Evolutionary conservation across 2,329 filamentous ascomycete species (phyloP), one percentile per base, ranked within the genome.

Genomic region (Ophiocordyceps sinensis): DNA sequence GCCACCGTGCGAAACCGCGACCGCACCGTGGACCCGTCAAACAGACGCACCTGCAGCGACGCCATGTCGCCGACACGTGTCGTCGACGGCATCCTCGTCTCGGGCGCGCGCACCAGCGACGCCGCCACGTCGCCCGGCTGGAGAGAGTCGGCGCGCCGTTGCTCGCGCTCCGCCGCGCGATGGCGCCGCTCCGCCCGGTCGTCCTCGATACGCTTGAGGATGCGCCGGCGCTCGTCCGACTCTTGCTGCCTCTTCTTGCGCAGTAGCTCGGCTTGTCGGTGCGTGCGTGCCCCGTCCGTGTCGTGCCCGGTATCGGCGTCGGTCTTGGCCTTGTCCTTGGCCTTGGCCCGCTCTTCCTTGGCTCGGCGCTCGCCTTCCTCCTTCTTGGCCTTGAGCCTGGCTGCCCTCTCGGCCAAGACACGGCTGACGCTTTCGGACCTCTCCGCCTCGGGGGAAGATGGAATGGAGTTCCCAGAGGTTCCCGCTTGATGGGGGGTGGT

Each of bases 21-120:
- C 34, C 86, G 77, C 15, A 95, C 73, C 2, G 79, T 87, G 11
- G 79, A 80, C 10, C 89, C 89, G 54, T 95, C 86, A 43, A 93
- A 83, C 0, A 94, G 67, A 8, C 88, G 76, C 15, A 94, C 75
- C 52, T 91, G 85, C 1, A 95, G 64, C 15, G 80, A 73, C 1
- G 62, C 57, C 49, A 56, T 57, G 14, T 53, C 53, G 7, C 57
- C 54, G 1, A 47, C 29, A 29, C 44, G 53, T 15, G 48, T 55
- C 5, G 51, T 52, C 8, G 53, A 54, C 0, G 56, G 51, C 13
- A 56, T 38, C 49, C 51, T 58, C 34, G 53, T 61, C 41, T 57
- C 54, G 2, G 60, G 53, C 4, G 56, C 54, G 17, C 53, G 56
- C 31, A 55, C 50, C 30, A 57, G 42, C 11, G 58, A 46, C 3